Evolutionary conservation across 306 rosid genomes (phyloP), one percentile per base, ranked within the genome.

Genomic region (Citrullus colocynthis): DNA sequence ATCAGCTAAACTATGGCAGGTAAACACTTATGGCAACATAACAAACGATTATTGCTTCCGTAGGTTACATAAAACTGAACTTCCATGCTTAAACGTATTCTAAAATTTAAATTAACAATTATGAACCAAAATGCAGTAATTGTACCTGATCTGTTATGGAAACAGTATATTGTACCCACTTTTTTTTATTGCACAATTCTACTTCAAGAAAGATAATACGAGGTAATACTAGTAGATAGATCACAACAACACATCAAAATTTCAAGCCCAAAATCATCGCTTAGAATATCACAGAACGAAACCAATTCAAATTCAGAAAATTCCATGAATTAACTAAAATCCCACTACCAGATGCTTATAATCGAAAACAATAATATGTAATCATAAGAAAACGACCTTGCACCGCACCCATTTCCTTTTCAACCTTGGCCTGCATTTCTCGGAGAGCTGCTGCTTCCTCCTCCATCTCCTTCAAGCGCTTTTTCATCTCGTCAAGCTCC

Each of bases 391-490:
- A 48, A 93, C 96, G 4, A 93, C 98, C 98, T 90, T 90, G 98
- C 72, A 88, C 91, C 9, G 90, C 88, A 36, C 98, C 98, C 88
- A 93, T 91, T 54, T 93, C 98, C 87, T 93, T 93, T 85, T 93
- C 98, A 51, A 93, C 98, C 90, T 91, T 93, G 77, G 98, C 97
- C 79, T 93, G 98, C 98, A 93, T 90, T 77, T 93, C 98, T 5
- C 97, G 98, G 51, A 93, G 96, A 55, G 97, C 98, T 3, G 98
- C 93, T 41, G 98, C 98, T 83, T 93, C 98, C 61, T 93, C 98
- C 83, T 93, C 98, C 97, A 93, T 93, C 78, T 91, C 98, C 88
- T 93, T 93, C 88, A 93, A 79, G 0, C 97, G 92, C 74, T 89
- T 91, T 88, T 90, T 90, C 98, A 93, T 93, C 90, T 93, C 93